Conservation (phyloP, 2,329 filamentous ascomycete species). For the Aspergillus udagawae region DNA sequence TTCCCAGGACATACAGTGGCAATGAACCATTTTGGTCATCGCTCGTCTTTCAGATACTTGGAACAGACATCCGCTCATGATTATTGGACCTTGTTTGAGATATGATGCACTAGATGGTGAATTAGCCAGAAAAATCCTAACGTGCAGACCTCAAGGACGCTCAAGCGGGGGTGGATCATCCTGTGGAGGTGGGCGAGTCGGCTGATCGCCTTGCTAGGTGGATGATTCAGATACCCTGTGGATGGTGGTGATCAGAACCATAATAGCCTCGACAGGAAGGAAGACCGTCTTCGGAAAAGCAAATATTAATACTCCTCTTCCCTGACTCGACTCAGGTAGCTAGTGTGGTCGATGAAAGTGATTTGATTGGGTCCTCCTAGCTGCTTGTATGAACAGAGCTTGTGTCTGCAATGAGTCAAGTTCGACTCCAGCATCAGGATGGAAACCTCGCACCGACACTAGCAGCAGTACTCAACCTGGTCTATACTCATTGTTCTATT, state of each 20-base stretch:
- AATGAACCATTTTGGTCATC: background rate
- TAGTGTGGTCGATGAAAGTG: background rate
- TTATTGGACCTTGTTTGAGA: background rate
- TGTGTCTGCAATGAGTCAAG: too few relatives aligned
- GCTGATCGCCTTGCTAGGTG: slow-evolving; percentile 4
- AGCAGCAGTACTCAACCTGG: background rate
- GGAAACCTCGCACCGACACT: background rate
- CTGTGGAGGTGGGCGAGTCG: slow-evolving; percentile 7
- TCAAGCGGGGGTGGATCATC: background rate
- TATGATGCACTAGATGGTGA: background rate
- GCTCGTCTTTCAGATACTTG: background rate
- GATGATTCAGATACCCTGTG: background rate
- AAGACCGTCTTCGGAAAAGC: background rate
- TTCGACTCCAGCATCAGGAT: background rate
- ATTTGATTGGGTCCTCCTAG: too few relatives aligned
- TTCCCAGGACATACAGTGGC: background rate
- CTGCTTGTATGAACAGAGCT: too few relatives aligned
- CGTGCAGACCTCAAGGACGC: background rate
- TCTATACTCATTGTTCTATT: background rate
- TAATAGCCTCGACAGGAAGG: background rate
- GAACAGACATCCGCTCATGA: background rate
- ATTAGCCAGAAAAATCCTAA: background rate
- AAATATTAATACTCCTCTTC: background rate
- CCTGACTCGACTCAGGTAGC: background rate
- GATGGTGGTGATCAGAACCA: background rate